phyloP scores from a whole-genome alignment of 2,329 filamentous ascomycete species.

The Diaporthe citriasiana region DNA sequence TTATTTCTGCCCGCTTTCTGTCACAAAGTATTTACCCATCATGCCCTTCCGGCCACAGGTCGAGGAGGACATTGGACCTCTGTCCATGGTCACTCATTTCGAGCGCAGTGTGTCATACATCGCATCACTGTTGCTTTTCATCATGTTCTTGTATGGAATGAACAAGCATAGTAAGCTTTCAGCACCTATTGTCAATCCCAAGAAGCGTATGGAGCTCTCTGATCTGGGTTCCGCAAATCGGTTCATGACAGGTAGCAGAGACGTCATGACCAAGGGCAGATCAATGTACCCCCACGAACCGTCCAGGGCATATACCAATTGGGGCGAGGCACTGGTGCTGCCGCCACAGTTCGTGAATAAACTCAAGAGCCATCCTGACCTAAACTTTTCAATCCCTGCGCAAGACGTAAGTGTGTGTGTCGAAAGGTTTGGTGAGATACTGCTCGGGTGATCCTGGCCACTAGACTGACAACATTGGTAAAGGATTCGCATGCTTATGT shows the following conservation, averaged over 20 bases:
- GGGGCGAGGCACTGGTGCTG: slow-evolving; percentile 13
- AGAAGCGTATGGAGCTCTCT: not conserved
- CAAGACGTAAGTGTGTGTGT: not conserved
- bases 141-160: not conserved
- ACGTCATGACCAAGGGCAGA: slow-evolving; percentile 12
- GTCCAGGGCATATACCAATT: slow-evolving; percentile 20
- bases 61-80: slow-evolving; percentile 5
- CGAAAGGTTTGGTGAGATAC: not conserved
- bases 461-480: not conserved
- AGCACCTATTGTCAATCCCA: not conserved
- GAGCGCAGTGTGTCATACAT: slow-evolving; percentile 5
- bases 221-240: not conserved
- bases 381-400: not conserved
- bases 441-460: not conserved
- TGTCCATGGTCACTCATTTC: not conserved
- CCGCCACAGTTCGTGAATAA: slow-evolving; percentile 19
- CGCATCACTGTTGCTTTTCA: not conserved
- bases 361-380: slow-evolving; percentile 9
- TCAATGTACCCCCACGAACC: slow-evolving; percentile 14
- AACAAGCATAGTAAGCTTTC: not conserved
- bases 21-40: not conserved
- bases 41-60: not conserved
- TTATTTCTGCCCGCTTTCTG: not conserved
- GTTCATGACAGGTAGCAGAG: slow-evolving; percentile 6
- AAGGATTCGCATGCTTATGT: slow-evolving; percentile 26